Conservation (phyloP, 768 basidiomycete genomes). For the Saitozyma podzolica region DNA sequence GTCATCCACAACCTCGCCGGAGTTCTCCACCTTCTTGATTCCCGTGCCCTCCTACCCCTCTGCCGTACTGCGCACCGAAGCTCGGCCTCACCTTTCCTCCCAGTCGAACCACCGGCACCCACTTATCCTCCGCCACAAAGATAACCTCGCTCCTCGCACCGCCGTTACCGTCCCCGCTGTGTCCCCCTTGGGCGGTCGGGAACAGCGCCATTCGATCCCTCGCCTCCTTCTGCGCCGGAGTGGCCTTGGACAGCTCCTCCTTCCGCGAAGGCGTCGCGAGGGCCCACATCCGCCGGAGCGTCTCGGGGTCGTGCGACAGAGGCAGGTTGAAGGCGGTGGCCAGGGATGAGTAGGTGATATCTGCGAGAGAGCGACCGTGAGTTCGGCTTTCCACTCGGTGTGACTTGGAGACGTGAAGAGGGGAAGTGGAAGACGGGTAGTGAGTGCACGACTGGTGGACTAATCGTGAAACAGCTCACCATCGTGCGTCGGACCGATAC, state of each 20-base stretch:
- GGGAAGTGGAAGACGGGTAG: neutral
- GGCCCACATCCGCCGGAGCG: constrained; percentile 69
- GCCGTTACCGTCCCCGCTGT: constrained; percentile 48
- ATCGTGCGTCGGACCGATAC: constrained; percentile 88
- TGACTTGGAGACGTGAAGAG: neutral
- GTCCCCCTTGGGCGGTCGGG: constrained; percentile 55
- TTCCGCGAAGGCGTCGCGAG: constrained; percentile 55
- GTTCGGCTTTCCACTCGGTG: neutral
- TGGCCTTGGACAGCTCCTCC: constrained; percentile 64
- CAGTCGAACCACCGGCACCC: constrained; percentile 90
- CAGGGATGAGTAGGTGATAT: constrained; percentile 86
- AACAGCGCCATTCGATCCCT: constrained; percentile 88
- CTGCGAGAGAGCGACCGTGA: constrained; percentile 40
- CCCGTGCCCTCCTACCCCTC: too few species aligned
- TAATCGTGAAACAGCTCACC: constrained; percentile 56
- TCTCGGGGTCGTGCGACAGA: constrained; percentile 74
- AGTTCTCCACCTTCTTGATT: too few species aligned
- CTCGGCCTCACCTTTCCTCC: constrained; percentile 62
- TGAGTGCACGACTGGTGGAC: neutral
- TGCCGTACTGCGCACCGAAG: neutral
- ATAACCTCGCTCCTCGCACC: constrained; percentile 65
- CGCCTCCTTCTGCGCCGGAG: constrained; percentile 71
- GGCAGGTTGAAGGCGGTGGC: constrained; percentile 75
- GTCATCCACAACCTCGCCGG: neutral
- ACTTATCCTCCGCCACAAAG: constrained; percentile 75